Evolutionary conservation across 805 yeast genomes (phyloP).

Genomic region (Starmera dryadoides): DNA sequence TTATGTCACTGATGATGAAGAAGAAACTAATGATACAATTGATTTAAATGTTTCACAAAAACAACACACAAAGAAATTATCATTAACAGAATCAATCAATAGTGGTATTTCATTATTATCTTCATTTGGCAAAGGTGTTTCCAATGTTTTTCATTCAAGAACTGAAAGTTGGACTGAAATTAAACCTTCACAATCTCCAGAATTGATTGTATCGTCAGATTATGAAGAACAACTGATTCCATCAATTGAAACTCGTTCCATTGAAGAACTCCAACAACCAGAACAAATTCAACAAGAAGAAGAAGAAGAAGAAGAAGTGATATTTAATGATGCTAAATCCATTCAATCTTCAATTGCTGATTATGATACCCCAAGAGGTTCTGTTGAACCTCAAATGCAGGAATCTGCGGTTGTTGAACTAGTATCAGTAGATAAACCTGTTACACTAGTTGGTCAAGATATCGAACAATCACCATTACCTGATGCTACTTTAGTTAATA

Average conservation of each 20-base stretch:
- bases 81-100: conserved; percentile 15
- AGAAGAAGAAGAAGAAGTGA: not conserved
- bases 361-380: not conserved
- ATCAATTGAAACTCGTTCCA: not conserved
- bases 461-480: no score
- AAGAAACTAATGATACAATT: not conserved
- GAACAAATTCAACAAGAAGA: not conserved
- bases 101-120: conserved; percentile 10
- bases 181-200: not conserved
- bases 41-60: not conserved
- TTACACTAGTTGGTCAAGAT: no score
- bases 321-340: not conserved
- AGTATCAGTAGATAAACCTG: no score
- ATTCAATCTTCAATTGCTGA: not conserved
- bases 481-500: no score
- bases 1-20: conserved; percentile 1
- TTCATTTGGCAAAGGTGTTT: conserved; percentile 3
- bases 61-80: conserved; percentile 8
- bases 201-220: conserved; percentile 1
- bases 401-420: not conserved
- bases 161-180: not conserved
- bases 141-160: conserved; percentile 1
- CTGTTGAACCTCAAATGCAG: not conserved
- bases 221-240: not conserved
- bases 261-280: not conserved